phyloP scores from a whole-genome alignment of 176 grass and related monocot genomes.

The Musa troglodytarum region DNA sequence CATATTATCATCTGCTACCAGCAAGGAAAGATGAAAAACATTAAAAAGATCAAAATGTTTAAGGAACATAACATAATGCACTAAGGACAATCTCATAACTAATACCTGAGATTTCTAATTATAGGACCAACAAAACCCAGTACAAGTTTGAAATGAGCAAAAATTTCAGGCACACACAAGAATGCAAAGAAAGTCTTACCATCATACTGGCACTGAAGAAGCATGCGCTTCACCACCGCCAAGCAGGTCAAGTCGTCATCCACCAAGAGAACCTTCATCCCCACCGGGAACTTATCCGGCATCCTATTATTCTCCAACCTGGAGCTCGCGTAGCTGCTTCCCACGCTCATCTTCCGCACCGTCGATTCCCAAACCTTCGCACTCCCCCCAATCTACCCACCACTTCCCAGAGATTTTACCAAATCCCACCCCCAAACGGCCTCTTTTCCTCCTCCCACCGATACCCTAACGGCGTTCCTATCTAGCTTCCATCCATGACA shows the following conservation, averaged over 20 bases:
- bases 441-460: neutral
- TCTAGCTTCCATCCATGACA: neutral
- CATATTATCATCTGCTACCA: neutral
- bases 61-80: neutral
- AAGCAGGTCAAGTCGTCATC: conserved; percentile 86
- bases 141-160: conserved; percentile 1
- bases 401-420: neutral
- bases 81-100: neutral
- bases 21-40: neutral
- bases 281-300: conserved; percentile 59
- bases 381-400: neutral
- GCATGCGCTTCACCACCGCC: conserved; percentile 68
- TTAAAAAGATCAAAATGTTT: neutral
- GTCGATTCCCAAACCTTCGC: neutral
- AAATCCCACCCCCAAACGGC: neutral
- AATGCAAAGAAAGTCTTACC: conserved; percentile 37
- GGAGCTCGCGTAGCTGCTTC: neutral
- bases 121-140: neutral
- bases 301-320: conserved; percentile 27
- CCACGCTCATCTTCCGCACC: neutral
- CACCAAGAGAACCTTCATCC: conserved; percentile 89
- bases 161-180: neutral
- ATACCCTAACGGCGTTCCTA: neutral
- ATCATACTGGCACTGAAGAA: conserved; percentile 61
- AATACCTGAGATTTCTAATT: neutral